Conservation (phyloP, 768 basidiomycete genomes). For the Boletus sp. region DNA sequence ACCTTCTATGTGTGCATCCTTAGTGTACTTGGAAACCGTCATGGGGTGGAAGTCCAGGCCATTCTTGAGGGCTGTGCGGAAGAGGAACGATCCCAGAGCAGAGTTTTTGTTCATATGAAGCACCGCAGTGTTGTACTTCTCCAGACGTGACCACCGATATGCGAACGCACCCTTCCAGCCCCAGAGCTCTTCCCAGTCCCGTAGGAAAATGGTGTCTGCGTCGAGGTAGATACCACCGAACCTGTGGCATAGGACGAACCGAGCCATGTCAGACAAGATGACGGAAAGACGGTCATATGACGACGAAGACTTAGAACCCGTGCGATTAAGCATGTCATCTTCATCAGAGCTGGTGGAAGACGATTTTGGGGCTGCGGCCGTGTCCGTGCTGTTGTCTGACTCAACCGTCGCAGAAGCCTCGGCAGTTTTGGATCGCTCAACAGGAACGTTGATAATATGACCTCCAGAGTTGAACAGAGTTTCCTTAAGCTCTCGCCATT, state of each 20-base stretch:
- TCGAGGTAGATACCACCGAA: constrained; percentile 97
- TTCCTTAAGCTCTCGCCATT: constrained; percentile 76
- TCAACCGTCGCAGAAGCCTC: constrained; percentile 18
- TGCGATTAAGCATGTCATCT: constrained; percentile 68
- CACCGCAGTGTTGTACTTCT: constrained; percentile 96
- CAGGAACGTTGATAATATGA: constrained; percentile 64
- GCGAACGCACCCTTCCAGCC: constrained; percentile 96
- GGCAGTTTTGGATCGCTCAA: constrained; percentile 37
- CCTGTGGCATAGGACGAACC: constrained; percentile 95
- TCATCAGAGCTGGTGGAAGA: constrained; percentile 33
- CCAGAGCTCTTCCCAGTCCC: constrained; percentile 99
- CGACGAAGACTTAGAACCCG: constrained; percentile 83
- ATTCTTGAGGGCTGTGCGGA: constrained; percentile 93
- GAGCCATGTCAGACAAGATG: constrained; percentile 94
- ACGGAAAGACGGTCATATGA: constrained; percentile 92
- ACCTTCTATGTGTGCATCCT: constrained; percentile 83
- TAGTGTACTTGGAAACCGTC: constrained; percentile 87
- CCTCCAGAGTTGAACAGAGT: constrained; percentile 89
- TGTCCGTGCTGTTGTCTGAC: constrained; percentile 26
- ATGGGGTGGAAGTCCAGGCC: constrained; percentile 96
- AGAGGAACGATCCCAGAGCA: constrained; percentile 89
- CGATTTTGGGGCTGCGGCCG: constrained; percentile 13
- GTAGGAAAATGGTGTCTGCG: constrained; percentile 91
- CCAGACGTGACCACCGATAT: constrained; percentile 91
- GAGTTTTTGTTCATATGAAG: constrained; percentile 91